Evolutionary conservation across 2,329 filamentous ascomycete species (phyloP).

Genomic region (Scedosporium minutisporum): DNA sequence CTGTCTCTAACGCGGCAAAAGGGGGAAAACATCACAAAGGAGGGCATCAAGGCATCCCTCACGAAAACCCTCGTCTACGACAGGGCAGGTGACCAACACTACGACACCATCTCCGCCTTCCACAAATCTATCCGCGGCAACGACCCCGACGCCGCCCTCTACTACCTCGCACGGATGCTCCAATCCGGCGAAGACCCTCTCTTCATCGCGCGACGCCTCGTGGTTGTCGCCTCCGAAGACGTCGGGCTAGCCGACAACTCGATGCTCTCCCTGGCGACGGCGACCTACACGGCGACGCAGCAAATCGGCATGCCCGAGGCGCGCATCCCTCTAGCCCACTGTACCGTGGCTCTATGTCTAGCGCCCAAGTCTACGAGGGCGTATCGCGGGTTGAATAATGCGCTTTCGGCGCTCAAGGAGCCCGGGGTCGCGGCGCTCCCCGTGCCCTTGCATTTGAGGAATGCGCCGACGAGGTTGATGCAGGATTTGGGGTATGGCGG

Average conservation of each 20-base stretch:
- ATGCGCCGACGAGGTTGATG: conserved; percentile 89
- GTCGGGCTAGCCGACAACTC: conserved; percentile 82
- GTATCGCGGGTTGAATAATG: conserved; percentile 75
- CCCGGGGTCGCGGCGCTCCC: conserved; percentile 74
- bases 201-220: conserved; percentile 84
- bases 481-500: conserved; percentile 83
- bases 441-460: conserved; percentile 78
- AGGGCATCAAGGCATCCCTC: conserved; percentile 68
- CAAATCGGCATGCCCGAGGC: conserved; percentile 95
- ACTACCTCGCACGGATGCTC: conserved; percentile 93
- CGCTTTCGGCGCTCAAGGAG: conserved; percentile 67
- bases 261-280: conserved; percentile 74
- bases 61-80: conserved; percentile 95
- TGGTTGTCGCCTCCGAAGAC: conserved; percentile 92
- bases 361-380: conserved; percentile 80
- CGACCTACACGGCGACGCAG: conserved; percentile 77
- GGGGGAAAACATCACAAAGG: conserved; percentile 54
- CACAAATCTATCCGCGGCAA: conserved; percentile 90
- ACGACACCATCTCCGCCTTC: conserved; percentile 93
- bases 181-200: conserved; percentile 89
- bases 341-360: conserved; percentile 67
- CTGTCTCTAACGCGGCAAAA: conserved; percentile 59
- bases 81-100: conserved; percentile 89
- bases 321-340: conserved; percentile 83
- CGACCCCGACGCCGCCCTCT: conserved; percentile 78